Percentiles rank a stretch among this genome's conserved stretches.
Evolutionary conservation across 2,329 filamentous ascomycete genomes (phyloP).

Genomic region (Ophiostoma sp.): DNA sequence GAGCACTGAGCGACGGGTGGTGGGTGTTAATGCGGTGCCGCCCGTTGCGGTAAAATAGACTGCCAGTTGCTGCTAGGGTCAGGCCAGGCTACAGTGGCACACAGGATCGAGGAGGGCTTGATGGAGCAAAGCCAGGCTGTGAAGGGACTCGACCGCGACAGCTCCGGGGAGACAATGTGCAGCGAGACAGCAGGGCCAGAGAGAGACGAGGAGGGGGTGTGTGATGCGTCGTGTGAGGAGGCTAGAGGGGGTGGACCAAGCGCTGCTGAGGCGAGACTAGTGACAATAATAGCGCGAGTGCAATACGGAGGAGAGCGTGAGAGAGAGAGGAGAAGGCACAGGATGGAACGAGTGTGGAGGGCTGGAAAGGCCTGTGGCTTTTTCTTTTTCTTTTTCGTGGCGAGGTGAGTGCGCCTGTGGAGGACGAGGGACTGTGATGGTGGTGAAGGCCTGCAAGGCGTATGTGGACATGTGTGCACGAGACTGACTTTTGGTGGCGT

Average conservation of each 20-base stretch:
- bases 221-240: constrained; percentile 20
- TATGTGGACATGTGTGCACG: constrained; percentile 4
- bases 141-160: neutral
- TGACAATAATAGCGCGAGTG: constrained; percentile 22
- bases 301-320: neutral
- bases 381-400: neutral
- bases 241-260: constrained; percentile 25
- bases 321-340: neutral
- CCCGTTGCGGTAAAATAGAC: constrained; percentile 41
- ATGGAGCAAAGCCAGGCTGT: neutral
- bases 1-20: constrained; percentile 13
- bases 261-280: constrained; percentile 22
- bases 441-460: neutral
- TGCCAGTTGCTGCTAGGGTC: neutral
- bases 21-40: constrained; percentile 35
- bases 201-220: constrained; percentile 24
- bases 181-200: neutral
- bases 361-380: neutral
- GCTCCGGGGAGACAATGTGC: neutral
- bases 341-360: neutral
- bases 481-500: neutral
- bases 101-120: neutral
- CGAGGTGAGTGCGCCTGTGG: neutral
- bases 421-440: neutral
- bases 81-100: constrained; percentile 13